Percentiles rank a stretch among this genome's conserved stretches.
Conservation (phyloP, 106 monocot genomes). For the Hemerocallis citrina region DNA sequence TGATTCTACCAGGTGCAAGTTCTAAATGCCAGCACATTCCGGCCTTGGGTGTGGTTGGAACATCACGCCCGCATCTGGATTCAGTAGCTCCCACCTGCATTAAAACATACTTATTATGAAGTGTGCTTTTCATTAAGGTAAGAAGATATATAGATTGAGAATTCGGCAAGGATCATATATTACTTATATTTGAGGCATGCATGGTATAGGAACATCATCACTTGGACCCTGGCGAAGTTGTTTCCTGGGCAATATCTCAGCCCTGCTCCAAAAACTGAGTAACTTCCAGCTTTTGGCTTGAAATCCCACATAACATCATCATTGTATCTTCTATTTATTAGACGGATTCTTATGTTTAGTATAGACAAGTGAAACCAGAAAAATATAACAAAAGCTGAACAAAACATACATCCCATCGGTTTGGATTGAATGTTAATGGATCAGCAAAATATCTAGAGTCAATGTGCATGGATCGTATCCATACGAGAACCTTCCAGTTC, state of each 20-base stretch:
- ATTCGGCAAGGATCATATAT: background rate
- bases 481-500: slow-evolving; percentile 32
- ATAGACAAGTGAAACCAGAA: background rate
- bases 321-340: background rate
- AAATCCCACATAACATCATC: slow-evolving; percentile 12
- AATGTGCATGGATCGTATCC: slow-evolving; percentile 26
- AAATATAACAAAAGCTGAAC: background rate
- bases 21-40: too few species aligned
- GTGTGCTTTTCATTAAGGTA: too few species aligned
- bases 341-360: too few species aligned
- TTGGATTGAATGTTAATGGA: slow-evolving; percentile 33
- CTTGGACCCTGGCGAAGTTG: slow-evolving; percentile 25
- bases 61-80: too few species aligned
- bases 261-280: slow-evolving; percentile 22
- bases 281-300: slow-evolving; percentile 17
- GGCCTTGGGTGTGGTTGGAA: too few species aligned
- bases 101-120: too few species aligned
- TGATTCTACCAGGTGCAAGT: too few species aligned
- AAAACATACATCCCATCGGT: slow-evolving; percentile 33
- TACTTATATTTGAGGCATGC: slow-evolving; percentile 28
- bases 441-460: slow-evolving; percentile 23
- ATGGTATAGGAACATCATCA: slow-evolving; percentile 30
- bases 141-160: background rate
- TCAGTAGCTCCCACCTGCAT: too few species aligned
- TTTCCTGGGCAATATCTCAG: slow-evolving; percentile 27